These are phyloP conservation scores for Trichoderma atroviride DNA, from an alignment of 2,329 filamentous ascomycete species.

Conservation along the genomic window DNA sequence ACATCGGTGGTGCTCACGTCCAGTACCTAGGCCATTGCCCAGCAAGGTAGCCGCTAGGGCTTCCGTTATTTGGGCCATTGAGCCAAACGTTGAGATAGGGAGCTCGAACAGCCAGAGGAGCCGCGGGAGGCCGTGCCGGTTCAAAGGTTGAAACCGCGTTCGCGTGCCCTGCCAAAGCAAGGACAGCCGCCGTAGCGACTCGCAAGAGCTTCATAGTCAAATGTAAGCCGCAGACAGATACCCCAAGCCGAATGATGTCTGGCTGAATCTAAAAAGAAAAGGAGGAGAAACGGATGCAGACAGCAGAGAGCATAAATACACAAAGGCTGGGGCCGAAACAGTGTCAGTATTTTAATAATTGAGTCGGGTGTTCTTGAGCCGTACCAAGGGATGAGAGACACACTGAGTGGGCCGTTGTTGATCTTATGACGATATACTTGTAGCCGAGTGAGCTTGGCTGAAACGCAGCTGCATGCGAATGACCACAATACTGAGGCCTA, in stretches of 20 bases:
- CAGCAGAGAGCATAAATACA: not conserved
- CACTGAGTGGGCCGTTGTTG: constrained; percentile 18
- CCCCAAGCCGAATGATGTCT: not conserved
- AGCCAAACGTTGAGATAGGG: constrained; percentile 77
- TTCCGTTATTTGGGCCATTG: constrained; percentile 60
- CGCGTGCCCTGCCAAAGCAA: constrained; percentile 29
- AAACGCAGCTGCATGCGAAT: not conserved
- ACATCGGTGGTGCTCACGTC: constrained; percentile 53
- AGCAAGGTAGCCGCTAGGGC: constrained; percentile 67
- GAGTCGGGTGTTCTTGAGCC: not conserved
- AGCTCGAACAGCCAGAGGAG: constrained; percentile 73
- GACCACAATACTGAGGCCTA: not conserved
- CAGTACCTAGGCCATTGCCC: constrained; percentile 72
- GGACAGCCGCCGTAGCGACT: constrained; percentile 30
- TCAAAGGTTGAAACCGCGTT: constrained; percentile 56
- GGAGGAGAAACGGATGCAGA: not conserved
- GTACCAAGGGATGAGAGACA: constrained; percentile 9
- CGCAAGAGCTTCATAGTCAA: constrained; percentile 31
- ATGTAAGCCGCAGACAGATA: not conserved
- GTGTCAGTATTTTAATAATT: constrained; percentile 13
- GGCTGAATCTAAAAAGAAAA: not conserved
- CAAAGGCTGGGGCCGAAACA: not conserved
- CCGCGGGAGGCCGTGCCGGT: constrained; percentile 66
- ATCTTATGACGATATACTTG: constrained; percentile 25
- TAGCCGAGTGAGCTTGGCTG: constrained; percentile 1